Base-by-base conservation (phyloP, 371 early-diverging fungal genomes). In the Saksenaea oblongispora region DNA sequence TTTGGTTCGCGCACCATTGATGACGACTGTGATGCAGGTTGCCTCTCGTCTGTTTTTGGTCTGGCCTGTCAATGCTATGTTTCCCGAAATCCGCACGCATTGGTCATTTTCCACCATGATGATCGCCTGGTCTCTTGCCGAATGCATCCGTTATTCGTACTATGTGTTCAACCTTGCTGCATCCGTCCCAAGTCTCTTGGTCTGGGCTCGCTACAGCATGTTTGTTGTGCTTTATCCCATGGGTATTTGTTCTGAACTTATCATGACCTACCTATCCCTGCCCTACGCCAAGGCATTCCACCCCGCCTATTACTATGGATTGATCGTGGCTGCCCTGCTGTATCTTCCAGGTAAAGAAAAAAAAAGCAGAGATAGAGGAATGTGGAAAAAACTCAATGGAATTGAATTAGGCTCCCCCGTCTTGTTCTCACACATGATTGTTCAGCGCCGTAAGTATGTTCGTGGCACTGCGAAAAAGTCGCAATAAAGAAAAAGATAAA, bases 111-210 rank as follows among this genome's bases (percentile, higher is more conserved):
- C 89, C 36, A 84, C 91, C 41, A 95, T 96, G 95, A 80, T 91
- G n/a, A 71, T 91, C 62, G 95, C 97, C 15, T 98, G 98, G 98
- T 86, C 83, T 44, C 80, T 98, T 64, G 94, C 97, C 56, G 98
- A 98, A 78, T 81, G 87, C 61, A 82, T 94, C 36, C 91, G 98
- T 56, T 96, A 97, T 76, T 71, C 86, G 9, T 95, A 85, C 85
- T 98, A 97, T 69, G 87, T 86, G 7, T 72, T 89, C 60, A 86
- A 86, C 62, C 81, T 95, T 17, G 58, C 64, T 17, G 60, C 59
- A 26, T 55, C 76, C 22, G 81, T 86, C 5, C 85, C 89, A 3
- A 67, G 69, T 5, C 63, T 72, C 54, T 67, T 94, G 54, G 67
- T 89, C 18, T 93, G 91, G 91, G 75, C 75, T 8, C 66, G 95